phyloP scores from a whole-genome alignment of 257 asterid genomes.

The Anisodus acutangulus region DNA sequence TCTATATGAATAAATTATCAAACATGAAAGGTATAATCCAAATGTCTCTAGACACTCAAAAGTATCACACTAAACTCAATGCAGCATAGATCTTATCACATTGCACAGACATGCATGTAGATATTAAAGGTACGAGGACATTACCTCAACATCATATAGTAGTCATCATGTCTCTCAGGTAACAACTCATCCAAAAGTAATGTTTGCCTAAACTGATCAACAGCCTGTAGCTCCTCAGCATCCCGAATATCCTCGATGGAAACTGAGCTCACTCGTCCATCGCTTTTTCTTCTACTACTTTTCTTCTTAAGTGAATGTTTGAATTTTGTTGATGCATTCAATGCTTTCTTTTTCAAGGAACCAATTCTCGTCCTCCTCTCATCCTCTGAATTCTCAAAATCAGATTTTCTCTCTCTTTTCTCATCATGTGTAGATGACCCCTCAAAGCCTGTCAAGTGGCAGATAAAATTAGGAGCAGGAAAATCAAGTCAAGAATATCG shows the following conservation, averaged over 20 bases:
- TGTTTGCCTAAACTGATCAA: conserved; percentile 85
- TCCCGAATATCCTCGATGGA: conserved; percentile 94
- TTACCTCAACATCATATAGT: conserved; percentile 94
- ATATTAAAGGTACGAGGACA: conserved; percentile 32
- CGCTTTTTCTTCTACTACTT: conserved; percentile 79
- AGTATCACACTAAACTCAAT: not conserved
- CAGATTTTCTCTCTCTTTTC: conserved; percentile 87
- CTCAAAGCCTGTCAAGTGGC: conserved; percentile 69
- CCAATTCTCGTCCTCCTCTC: conserved; percentile 87
- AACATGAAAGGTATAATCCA: not conserved
- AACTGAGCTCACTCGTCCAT: conserved; percentile 83
- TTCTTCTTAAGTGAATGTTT: conserved; percentile 96
- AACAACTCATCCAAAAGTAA: conserved; percentile 83
- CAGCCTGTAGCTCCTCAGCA: conserved; percentile 84
- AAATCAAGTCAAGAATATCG: not conserved
- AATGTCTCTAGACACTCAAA: not conserved
- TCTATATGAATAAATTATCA: not conserved
- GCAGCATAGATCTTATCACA: conserved; percentile 21
- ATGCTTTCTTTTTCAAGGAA: conserved; percentile 87
- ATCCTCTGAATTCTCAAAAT: conserved; percentile 94
- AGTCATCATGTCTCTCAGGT: conserved; percentile 83
- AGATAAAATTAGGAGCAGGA: conserved; percentile 29
- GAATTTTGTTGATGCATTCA: conserved; percentile 89
- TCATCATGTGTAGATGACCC: conserved; percentile 89
- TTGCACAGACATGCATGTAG: conserved; percentile 1